phyloP scores from a whole-genome alignment of 257 asterid species.

The Thymus quinquecostatus region DNA sequence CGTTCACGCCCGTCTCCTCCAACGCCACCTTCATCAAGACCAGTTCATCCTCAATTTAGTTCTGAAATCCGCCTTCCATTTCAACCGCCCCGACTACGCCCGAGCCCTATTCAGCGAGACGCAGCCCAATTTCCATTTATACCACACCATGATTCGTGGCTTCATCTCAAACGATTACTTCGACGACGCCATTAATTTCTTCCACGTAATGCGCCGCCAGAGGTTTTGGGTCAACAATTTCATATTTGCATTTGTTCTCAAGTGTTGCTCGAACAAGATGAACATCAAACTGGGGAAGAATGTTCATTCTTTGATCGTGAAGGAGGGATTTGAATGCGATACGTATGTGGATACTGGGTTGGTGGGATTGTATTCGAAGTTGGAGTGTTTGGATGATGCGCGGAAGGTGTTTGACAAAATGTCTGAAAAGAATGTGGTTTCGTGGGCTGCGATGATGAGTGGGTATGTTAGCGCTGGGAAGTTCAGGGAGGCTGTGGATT shows the following conservation, averaged over 20 bases:
- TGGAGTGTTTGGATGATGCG: slow-evolving; percentile 40
- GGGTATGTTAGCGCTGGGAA: slow-evolving; percentile 15
- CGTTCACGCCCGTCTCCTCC: slow-evolving; percentile 37
- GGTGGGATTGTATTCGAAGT: slow-evolving; percentile 39
- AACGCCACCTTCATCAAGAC: slow-evolving; percentile 34
- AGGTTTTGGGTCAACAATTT: slow-evolving; percentile 34
- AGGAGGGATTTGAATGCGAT: slow-evolving; percentile 35
- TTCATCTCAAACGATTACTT: slow-evolving; percentile 36
- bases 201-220: slow-evolving; percentile 38
- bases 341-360: slow-evolving; percentile 36
- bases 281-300: slow-evolving; percentile 28
- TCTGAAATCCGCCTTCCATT: slow-evolving; percentile 43
- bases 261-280: slow-evolving; percentile 36
- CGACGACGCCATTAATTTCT: slow-evolving; percentile 35
- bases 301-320: slow-evolving; percentile 39
- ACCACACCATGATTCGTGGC: slow-evolving; percentile 43
- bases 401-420: slow-evolving; percentile 34
- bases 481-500: slow-evolving; percentile 21
- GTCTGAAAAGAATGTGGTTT: slow-evolving; percentile 27
- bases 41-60: slow-evolving; percentile 36
- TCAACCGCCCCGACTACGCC: slow-evolving; percentile 39
- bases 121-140: slow-evolving; percentile 37
- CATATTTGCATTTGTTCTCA: slow-evolving; percentile 39
- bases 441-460: slow-evolving; percentile 24
- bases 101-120: slow-evolving; percentile 30